Evolutionary conservation across 2,329 filamentous ascomycete species (phyloP).

Genomic region (Decorospora gaudefroyi): DNA sequence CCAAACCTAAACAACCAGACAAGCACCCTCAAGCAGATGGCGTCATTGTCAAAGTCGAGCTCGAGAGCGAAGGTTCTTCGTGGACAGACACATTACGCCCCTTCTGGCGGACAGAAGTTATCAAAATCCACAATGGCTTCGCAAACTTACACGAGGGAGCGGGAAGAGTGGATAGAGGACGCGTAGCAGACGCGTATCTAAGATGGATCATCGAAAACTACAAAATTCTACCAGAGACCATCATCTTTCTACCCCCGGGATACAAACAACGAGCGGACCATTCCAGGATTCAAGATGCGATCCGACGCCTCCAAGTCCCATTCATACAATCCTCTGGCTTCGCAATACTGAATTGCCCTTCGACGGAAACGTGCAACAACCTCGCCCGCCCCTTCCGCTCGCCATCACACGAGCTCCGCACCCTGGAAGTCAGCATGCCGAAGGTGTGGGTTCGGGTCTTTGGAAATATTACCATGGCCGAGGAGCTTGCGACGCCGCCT

Average conservation of each 20-base stretch:
- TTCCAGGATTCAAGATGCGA: background rate
- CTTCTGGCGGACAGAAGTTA: constrained; percentile 51
- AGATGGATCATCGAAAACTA: constrained; percentile 34
- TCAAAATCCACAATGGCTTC: constrained; percentile 23
- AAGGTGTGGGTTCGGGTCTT: constrained; percentile 55
- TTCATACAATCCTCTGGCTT: constrained; percentile 48
- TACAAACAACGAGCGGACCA: background rate
- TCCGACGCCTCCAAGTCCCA: constrained; percentile 41
- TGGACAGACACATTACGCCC: constrained; percentile 19
- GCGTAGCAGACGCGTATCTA: constrained; percentile 32
- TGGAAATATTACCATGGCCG: constrained; percentile 39
- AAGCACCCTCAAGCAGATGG: constrained; percentile 1
- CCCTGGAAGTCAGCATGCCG: constrained; percentile 31
- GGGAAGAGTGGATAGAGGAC: constrained; percentile 24
- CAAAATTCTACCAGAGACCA: constrained; percentile 20
- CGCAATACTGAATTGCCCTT: constrained; percentile 48
- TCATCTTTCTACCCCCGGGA: constrained; percentile 28
- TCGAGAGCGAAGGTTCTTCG: constrained; percentile 20
- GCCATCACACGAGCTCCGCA: constrained; percentile 23
- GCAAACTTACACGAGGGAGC: constrained; percentile 13
- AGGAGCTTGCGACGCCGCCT: constrained; percentile 52
- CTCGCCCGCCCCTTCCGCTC: constrained; percentile 39
- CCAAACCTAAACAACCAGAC: constrained; percentile 7
- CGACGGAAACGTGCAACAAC: constrained; percentile 44
- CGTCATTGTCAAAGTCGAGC: constrained; percentile 19